phyloP scores from a whole-genome alignment of 2,329 filamentous ascomycete genomes.

The Penicillium paneum region DNA sequence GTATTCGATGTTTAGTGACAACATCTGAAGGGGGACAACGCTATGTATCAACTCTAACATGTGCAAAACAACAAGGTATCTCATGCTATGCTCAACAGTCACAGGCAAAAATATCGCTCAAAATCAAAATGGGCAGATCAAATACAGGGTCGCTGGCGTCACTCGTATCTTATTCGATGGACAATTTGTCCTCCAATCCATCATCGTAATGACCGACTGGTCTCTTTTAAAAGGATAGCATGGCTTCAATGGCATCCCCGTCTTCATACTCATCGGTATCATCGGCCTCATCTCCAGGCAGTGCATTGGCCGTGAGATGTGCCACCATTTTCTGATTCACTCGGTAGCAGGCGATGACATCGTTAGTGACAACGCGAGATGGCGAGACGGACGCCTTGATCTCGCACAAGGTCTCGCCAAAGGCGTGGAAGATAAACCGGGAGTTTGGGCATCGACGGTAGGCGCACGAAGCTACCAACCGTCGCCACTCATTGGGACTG shows the following conservation, averaged over 20 bases:
- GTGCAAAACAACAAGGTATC: not conserved
- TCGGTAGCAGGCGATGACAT: conserved; percentile 30
- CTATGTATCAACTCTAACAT: not conserved
- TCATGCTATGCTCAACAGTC: not conserved
- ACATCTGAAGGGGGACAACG: not conserved
- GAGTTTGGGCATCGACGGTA: conserved; percentile 27
- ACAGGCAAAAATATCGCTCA: not conserved
- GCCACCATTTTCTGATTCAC: conserved; percentile 32
- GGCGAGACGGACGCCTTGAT: conserved; percentile 29
- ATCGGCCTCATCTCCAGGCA: conserved; percentile 12
- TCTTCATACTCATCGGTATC: conserved; percentile 28
- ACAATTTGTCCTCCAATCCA: conserved; percentile 21
- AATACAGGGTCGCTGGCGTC: not conserved
- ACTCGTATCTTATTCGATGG: conserved; percentile 23
- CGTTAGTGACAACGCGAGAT: conserved; percentile 27
- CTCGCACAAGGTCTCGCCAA: conserved; percentile 34
- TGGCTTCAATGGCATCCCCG: conserved; percentile 30
- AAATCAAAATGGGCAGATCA: conserved; percentile 13
- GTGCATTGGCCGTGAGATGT: conserved; percentile 25
- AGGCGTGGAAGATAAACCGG: conserved; percentile 31
- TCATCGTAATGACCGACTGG: conserved; percentile 19
- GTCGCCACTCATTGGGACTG: conserved; percentile 31
- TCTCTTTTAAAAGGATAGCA: conserved; percentile 19
- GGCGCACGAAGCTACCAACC: conserved; percentile 39
- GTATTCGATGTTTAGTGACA: not conserved